phyloP scores from a whole-genome alignment of 1,284 basidiomycete species.

The Mycena sp. region DNA sequence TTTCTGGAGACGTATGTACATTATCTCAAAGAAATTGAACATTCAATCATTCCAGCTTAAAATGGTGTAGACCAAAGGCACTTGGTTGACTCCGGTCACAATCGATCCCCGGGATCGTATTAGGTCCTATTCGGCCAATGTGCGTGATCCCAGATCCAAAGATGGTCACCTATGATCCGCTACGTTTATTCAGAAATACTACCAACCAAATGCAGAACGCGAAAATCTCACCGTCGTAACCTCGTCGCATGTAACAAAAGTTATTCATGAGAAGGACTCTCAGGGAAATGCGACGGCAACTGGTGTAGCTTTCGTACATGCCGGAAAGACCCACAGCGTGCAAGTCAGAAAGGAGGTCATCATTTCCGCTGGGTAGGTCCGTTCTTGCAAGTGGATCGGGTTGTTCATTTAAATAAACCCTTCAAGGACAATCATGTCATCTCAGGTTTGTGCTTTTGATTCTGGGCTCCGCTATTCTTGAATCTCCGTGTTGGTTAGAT shows the following conservation, averaged over 20 bases:
- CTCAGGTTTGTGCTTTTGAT: neutral
- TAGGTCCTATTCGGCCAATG: slow-evolving; percentile 20
- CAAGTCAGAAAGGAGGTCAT: slow-evolving; percentile 50
- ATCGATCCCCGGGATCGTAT: slow-evolving; percentile 6
- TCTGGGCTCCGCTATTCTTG: neutral
- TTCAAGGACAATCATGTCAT: slow-evolving; percentile 21
- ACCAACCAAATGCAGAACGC: slow-evolving; percentile 27
- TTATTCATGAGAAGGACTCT: slow-evolving; percentile 7
- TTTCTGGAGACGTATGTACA: slow-evolving; percentile 14
- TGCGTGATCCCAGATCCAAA: neutral
- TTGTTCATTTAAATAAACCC: neutral
- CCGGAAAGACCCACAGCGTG: neutral
- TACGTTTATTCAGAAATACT: slow-evolving; percentile 18
- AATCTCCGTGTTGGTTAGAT: slow-evolving; percentile 39
- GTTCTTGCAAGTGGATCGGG: neutral
- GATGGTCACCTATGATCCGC: neutral
- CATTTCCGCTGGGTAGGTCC: slow-evolving; percentile 48
- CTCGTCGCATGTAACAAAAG: slow-evolving; percentile 16
- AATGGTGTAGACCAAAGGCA: slow-evolving; percentile 3
- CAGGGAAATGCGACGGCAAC: slow-evolving; percentile 23
- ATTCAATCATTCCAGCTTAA: neutral
- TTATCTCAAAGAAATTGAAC: neutral
- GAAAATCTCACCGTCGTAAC: slow-evolving; percentile 24
- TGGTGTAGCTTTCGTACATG: slow-evolving; percentile 40
- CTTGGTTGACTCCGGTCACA: slow-evolving; percentile 14